Evolutionary conservation across 202 grass and related monocot genomes (phyloP), one percentile per base, ranked within the genome.

Genomic region (Cymbopogon flexuosus): DNA sequence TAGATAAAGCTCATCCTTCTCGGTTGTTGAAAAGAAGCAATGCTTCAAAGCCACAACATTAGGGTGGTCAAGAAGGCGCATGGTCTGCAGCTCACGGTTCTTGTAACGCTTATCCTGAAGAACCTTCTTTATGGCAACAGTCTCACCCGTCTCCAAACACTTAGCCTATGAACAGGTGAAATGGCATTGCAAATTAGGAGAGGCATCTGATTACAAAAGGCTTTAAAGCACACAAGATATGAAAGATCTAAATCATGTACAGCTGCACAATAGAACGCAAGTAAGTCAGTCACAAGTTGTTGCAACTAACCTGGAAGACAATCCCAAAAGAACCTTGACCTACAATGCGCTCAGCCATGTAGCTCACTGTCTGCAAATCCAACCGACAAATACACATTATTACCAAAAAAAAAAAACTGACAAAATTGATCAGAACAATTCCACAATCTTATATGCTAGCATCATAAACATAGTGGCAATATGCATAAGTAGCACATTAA

Each of bases 21-120:
- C 95, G 16, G 95, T 94, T 34, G 92, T 97, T 35, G 92, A 94
- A 74, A 97, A 97, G 79, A 97, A 97, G 24, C 95, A 97, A 59
- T 97, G 95, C 81, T 97, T 97, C 64, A 97, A 68, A 79, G 88
- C 87, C 2, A 94, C 92, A 58, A 97, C 92, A 76, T 97, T 97
- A 73, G 95, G 95, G 69, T 97, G 95, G 79, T 97, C 95, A 73
- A 97, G 91, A 57, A 97, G 75, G 41, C 92, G 90, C 95, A 97
- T 94, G 49, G 90, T 97, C 68, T 94, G 94, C 68, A 97, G 84
- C 81, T 97, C 94, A 49, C 94, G 86, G 62, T 97, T 97, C 88
- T 94, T 97, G 73, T 97, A 97, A 27, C 94, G 89, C 84, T 97
- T 97, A 65, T 97, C 94, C 83, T 97, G 94, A 84, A 94, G 89